A percentile compares a stretch with the other conserved stretches of the same genome.
Conservation (phyloP, 345 rosid species). For the Citrus reticulata region DNA sequence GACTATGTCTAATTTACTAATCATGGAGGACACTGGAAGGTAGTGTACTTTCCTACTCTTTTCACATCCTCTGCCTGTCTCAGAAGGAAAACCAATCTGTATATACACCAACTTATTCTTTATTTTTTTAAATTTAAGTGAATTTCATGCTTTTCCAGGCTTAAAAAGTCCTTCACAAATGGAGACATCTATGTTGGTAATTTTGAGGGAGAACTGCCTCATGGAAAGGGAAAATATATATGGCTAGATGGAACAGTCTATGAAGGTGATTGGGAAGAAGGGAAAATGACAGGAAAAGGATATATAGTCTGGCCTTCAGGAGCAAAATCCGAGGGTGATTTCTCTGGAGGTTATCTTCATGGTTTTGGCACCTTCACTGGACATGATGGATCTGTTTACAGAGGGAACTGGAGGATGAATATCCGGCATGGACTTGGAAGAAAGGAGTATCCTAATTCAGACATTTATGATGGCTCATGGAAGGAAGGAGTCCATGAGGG, state of each 20-base stretch:
- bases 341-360: slow-evolving; percentile 86
- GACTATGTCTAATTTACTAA: neutral
- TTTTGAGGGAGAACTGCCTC: slow-evolving; percentile 58
- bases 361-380: slow-evolving; percentile 67
- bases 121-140: neutral
- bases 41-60: neutral
- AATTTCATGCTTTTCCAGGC: slow-evolving; percentile 32
- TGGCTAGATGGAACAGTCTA: slow-evolving; percentile 72
- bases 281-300: slow-evolving; percentile 85
- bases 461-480: slow-evolving; percentile 83
- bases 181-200: slow-evolving; percentile 71
- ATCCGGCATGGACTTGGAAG: slow-evolving; percentile 77
- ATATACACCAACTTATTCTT: neutral
- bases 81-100: neutral
- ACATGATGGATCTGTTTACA: slow-evolving; percentile 54
- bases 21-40: slow-evolving; percentile 23
- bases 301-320: slow-evolving; percentile 66
- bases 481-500: slow-evolving; percentile 91
- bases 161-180: slow-evolving; percentile 44
- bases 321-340: slow-evolving; percentile 75
- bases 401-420: slow-evolving; percentile 88
- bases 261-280: slow-evolving; percentile 86
- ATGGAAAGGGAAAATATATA: slow-evolving; percentile 71
- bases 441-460: slow-evolving; percentile 65
- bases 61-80: neutral